Conservation (phyloP, 2,329 filamentous ascomycete species). For the Didymella lethalis region DNA sequence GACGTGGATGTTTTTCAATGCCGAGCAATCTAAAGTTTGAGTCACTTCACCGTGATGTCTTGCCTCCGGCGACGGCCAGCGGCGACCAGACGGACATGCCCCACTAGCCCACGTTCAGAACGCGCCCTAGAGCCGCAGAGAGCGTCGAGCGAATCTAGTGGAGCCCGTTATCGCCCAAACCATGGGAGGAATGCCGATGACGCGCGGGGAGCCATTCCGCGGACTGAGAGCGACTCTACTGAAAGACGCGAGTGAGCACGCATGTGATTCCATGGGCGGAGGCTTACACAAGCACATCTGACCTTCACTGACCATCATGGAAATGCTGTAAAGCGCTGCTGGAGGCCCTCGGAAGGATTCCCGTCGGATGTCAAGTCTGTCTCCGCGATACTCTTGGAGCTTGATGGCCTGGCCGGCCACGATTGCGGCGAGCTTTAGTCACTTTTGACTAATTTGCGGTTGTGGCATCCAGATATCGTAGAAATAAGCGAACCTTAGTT, state of each 20-base stretch:
- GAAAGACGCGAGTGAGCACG: conserved; percentile 1
- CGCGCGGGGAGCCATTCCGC: conserved; percentile 14
- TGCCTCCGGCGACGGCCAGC: conserved; percentile 31
- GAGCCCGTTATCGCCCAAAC: conserved; percentile 22
- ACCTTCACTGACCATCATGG: not conserved
- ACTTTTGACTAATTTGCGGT: conserved; percentile 21
- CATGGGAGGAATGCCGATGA: conserved; percentile 30
- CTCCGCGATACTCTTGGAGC: conserved; percentile 1
- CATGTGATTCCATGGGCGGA: conserved; percentile 13
- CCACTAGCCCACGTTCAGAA: conserved; percentile 31
- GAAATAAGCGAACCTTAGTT: conserved; percentile 19
- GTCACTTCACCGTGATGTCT: conserved; percentile 33
- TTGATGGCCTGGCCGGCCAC: conserved; percentile 10
- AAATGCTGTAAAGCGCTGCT: not conserved
- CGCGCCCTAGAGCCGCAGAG: conserved; percentile 30
- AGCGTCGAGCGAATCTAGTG: conserved; percentile 15
- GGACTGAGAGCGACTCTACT: conserved; percentile 10
- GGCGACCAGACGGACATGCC: conserved; percentile 28
- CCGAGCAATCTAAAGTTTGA: conserved; percentile 32
- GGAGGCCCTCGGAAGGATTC: not conserved
- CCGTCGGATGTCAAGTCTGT: not conserved
- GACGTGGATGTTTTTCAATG: conserved; percentile 19
- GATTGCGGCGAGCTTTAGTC: conserved; percentile 16
- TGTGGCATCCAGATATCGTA: conserved; percentile 18
- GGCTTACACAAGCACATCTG: conserved; percentile 4